Conservation (phyloP, 2,329 filamentous ascomycete species). For the Trichophyton benhamiae region DNA sequence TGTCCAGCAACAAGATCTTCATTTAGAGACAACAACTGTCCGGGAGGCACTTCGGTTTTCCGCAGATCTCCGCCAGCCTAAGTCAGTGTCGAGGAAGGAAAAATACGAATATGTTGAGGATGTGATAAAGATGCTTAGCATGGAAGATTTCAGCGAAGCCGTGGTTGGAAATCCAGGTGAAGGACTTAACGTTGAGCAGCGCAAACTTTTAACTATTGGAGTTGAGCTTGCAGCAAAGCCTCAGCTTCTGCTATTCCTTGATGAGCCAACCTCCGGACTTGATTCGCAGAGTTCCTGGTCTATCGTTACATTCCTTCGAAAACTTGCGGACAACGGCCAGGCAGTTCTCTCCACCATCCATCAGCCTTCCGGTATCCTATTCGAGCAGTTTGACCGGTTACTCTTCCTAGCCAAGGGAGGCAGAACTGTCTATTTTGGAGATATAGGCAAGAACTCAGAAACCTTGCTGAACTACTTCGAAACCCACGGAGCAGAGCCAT, state of each 20-base stretch:
- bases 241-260: slow-evolving; percentile 71
- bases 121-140: slow-evolving; percentile 74
- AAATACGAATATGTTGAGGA: slow-evolving; percentile 79
- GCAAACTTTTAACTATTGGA: slow-evolving; percentile 72
- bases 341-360: slow-evolving; percentile 89
- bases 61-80: slow-evolving; percentile 70
- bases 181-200: slow-evolving; percentile 50
- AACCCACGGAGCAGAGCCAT: slow-evolving; percentile 45
- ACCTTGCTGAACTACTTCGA: slow-evolving; percentile 54
- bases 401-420: slow-evolving; percentile 52
- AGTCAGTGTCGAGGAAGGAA: slow-evolving; percentile 54
- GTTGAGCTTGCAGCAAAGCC: slow-evolving; percentile 88
- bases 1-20: slow-evolving; percentile 61
- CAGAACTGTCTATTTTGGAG: slow-evolving; percentile 55
- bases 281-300: slow-evolving; percentile 87
- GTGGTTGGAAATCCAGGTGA: slow-evolving; percentile 79
- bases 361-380: slow-evolving; percentile 80
- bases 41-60: slow-evolving; percentile 78
- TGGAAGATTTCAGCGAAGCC: slow-evolving; percentile 79
- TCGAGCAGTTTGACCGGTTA: slow-evolving; percentile 62
- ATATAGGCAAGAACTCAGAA: slow-evolving; percentile 47
- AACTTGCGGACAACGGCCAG: slow-evolving; percentile 73
- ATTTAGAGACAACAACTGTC: slow-evolving; percentile 71
- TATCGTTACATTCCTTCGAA: slow-evolving; percentile 71
- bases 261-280: slow-evolving; percentile 84